Conservation (phyloP, 2,329 filamentous ascomycete species). For the Fusarium devonianum region DNA sequence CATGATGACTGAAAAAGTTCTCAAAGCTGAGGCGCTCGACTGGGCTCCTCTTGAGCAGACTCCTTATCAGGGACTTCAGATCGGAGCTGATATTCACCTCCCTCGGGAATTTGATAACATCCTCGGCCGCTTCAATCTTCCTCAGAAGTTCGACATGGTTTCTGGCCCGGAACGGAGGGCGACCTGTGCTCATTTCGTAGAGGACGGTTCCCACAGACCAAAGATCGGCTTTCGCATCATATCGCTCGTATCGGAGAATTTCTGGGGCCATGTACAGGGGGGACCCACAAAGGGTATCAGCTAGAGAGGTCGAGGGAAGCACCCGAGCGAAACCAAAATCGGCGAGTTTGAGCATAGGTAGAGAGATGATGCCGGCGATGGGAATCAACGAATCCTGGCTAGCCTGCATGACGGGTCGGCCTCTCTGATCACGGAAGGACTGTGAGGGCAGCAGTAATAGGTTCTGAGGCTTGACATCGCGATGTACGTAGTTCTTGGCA, state of each 20-base stretch:
- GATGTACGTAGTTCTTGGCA: slow-evolving; percentile 86
- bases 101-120: slow-evolving; percentile 82
- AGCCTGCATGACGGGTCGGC: slow-evolving; percentile 71
- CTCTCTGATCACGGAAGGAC: slow-evolving; percentile 66
- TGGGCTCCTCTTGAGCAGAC: slow-evolving; percentile 83
- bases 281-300: slow-evolving; percentile 95
- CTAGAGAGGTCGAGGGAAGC: slow-evolving; percentile 86
- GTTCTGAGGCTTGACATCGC: slow-evolving; percentile 97
- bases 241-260: slow-evolving; percentile 95
- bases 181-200: slow-evolving; percentile 93
- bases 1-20: slow-evolving; percentile 79
- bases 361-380: slow-evolving; percentile 77
- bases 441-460: slow-evolving; percentile 85
- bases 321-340: slow-evolving; percentile 99
- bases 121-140: slow-evolving; percentile 89
- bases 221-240: slow-evolving; percentile 94
- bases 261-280: slow-evolving; percentile 99
- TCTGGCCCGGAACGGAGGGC: slow-evolving; percentile 86
- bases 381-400: slow-evolving; percentile 84
- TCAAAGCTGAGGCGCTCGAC: slow-evolving; percentile 86
- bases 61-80: slow-evolving; percentile 81
- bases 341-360: slow-evolving; percentile 96
- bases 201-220: slow-evolving; percentile 98
- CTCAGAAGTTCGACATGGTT: slow-evolving; percentile 95
- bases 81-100: slow-evolving; percentile 75